Evolutionary conservation across 2,329 filamentous ascomycete genomes (phyloP).

Genomic region (Beauveria bassiana): DNA sequence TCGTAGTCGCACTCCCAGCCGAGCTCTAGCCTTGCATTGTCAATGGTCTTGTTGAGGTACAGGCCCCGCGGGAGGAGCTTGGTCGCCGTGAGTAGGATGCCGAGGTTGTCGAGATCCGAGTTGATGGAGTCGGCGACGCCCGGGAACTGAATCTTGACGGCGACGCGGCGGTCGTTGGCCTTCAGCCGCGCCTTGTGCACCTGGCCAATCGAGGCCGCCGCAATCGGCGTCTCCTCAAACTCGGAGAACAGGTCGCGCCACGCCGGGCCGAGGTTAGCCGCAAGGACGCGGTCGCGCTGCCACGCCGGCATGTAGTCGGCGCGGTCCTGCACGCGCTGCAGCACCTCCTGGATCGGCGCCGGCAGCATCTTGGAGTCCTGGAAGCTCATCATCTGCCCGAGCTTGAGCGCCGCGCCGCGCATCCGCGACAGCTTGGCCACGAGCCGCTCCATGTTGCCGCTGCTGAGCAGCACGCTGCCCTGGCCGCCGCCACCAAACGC

Average conservation of each 20-base stretch:
- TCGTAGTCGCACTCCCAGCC: conserved; percentile 96
- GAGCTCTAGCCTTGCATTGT: conserved; percentile 84
- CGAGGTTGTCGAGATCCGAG: conserved; percentile 90
- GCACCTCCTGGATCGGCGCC: conserved; percentile 73
- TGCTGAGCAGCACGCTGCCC: conserved; percentile 80
- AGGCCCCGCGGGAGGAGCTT: conserved; percentile 83
- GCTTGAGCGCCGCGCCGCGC: conserved; percentile 92
- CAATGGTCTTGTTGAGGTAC: conserved; percentile 94
- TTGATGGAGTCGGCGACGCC: conserved; percentile 94
- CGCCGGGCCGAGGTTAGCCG: conserved; percentile 67
- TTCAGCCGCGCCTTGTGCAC: conserved; percentile 81
- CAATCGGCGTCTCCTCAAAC: conserved; percentile 88
- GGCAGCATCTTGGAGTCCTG: conserved; percentile 96
- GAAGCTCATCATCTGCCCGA: conserved; percentile 97
- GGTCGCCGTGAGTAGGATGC: conserved; percentile 82
- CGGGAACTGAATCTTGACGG: conserved; percentile 96
- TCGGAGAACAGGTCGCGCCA: conserved; percentile 78
- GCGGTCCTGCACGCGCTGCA: conserved; percentile 90
- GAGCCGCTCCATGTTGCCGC: conserved; percentile 84
- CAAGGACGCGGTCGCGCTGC: conserved; percentile 80
- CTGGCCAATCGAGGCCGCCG: conserved; percentile 93
- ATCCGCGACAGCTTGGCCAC: conserved; percentile 91
- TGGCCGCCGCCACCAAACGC: conserved; percentile 59
- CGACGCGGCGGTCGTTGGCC: conserved; percentile 67
- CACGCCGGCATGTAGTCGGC: conserved; percentile 97